phyloP scores from a whole-genome alignment of 305 asterid genomes.

The Andrographis paniculata region DNA sequence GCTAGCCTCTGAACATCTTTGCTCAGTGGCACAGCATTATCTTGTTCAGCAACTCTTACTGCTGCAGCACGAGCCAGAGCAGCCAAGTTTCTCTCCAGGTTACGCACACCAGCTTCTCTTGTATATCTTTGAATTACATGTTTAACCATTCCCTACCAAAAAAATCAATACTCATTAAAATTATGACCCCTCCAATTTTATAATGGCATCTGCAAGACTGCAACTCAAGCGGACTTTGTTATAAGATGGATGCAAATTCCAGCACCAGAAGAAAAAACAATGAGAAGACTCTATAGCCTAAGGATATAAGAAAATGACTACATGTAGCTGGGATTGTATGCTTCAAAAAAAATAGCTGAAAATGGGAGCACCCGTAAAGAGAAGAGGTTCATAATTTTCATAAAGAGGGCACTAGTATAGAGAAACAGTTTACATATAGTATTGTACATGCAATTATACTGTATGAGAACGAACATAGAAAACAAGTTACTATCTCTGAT shows the following conservation, averaged over 20 bases:
- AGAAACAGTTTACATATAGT: too few species aligned
- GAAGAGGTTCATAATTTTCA: background rate
- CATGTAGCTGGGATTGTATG: too few species aligned
- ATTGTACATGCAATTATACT: background rate
- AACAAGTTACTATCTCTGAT: conserved; percentile 1
- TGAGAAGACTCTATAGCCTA: conserved; percentile 1
- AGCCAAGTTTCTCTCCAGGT: conserved; percentile 90
- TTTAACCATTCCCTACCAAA: conserved; percentile 67
- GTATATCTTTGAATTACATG: conserved; percentile 88
- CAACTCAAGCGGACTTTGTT: background rate
- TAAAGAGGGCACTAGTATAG: conserved; percentile 1
- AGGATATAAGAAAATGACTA: conserved; percentile 1
- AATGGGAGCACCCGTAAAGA: conserved; percentile 1
- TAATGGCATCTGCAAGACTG: background rate
- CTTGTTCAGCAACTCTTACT: conserved; percentile 87
- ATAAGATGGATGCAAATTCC: background rate
- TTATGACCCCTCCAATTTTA: conserved; percentile 14
- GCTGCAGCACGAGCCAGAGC: conserved; percentile 99
- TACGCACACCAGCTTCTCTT: conserved; percentile 99
- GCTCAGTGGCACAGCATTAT: conserved; percentile 63
- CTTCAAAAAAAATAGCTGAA: conserved; percentile 12
- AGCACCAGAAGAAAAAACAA: background rate
- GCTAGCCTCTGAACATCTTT: conserved; percentile 80
- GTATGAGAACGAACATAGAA: background rate
- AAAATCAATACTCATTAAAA: conserved; percentile 18